Conservation (phyloP, 2,329 filamentous ascomycete genomes). For the Exophiala aquamarina region DNA sequence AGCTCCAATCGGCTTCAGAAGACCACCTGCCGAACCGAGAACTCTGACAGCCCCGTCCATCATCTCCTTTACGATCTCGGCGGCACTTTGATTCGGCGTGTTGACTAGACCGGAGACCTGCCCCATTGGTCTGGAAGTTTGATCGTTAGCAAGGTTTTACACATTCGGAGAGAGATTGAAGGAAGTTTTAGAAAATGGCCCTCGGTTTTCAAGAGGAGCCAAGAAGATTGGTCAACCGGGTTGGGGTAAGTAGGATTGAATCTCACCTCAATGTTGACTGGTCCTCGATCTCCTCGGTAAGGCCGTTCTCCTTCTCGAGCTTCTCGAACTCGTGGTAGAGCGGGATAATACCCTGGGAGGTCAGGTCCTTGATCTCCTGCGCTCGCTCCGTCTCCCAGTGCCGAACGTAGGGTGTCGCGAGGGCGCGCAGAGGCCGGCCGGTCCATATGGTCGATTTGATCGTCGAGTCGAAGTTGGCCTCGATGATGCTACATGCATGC, state of each 20-base stretch:
- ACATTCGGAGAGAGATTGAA: too few relatives aligned
- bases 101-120: conserved; percentile 73
- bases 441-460: conserved; percentile 74
- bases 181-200: too few relatives aligned
- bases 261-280: conserved; percentile 16
- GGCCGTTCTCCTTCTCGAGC: conserved; percentile 21
- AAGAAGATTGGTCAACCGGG: not conserved
- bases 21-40: not conserved
- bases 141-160: not conserved
- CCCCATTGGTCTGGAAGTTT: conserved; percentile 62
- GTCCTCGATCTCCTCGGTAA: conserved; percentile 62
- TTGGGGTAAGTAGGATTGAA: too few relatives aligned
- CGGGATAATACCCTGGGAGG: conserved; percentile 68
- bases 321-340: conserved; percentile 50
- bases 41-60: conserved; percentile 59
- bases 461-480: conserved; percentile 69
- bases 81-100: conserved; percentile 65
- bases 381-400: conserved; percentile 69
- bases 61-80: conserved; percentile 77
- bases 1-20: not conserved
- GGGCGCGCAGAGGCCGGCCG: conserved; percentile 71
- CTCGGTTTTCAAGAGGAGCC: too few relatives aligned
- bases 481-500: conserved; percentile 71
- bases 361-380: conserved; percentile 65
- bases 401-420: conserved; percentile 72